Conservation (phyloP, 2,329 filamentous ascomycete species). For the Aspergillus nomiae region DNA sequence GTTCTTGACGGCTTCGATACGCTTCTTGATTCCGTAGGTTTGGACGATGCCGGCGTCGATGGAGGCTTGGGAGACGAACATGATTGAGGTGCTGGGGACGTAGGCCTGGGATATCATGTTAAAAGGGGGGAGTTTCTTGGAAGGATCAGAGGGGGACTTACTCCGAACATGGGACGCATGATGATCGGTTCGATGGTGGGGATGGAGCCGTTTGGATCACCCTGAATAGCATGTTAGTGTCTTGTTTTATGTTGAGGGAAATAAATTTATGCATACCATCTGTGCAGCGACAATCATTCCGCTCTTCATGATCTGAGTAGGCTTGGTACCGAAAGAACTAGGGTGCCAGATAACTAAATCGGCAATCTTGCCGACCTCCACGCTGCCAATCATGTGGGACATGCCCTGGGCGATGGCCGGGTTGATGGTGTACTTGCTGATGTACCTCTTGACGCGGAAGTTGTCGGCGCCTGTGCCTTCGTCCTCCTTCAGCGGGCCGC, state of each 20-base stretch:
- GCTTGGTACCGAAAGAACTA: conserved; percentile 84
- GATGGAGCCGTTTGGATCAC: conserved; percentile 80
- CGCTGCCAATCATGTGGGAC: conserved; percentile 78
- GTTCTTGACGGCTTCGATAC: conserved; percentile 75
- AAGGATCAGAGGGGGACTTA: conserved; percentile 26
- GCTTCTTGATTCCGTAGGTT: conserved; percentile 75
- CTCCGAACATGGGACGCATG: conserved; percentile 81
- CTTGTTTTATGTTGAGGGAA: neutral
- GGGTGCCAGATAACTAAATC: conserved; percentile 89
- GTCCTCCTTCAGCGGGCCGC: conserved; percentile 76
- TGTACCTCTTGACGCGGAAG: conserved; percentile 86
- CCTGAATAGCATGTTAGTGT: conserved; percentile 47
- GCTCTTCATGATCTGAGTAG: conserved; percentile 77
- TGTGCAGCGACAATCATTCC: conserved; percentile 80
- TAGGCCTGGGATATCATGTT: conserved; percentile 46
- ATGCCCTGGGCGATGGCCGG: conserved; percentile 90
- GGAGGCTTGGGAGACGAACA: conserved; percentile 78
- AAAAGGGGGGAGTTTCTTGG: neutral
- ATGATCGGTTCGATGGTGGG: conserved; percentile 85
- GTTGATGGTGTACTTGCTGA: conserved; percentile 96
- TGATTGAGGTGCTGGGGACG: conserved; percentile 71
- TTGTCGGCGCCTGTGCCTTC: conserved; percentile 80
- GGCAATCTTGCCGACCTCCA: conserved; percentile 87
- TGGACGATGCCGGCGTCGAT: conserved; percentile 67
- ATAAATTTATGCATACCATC: conserved; percentile 64